Evolutionary conservation across 164 flowering plant species (phyloP), one percentile per base, ranked within the genome.

Genomic region (Vitis rotundifolia): DNA sequence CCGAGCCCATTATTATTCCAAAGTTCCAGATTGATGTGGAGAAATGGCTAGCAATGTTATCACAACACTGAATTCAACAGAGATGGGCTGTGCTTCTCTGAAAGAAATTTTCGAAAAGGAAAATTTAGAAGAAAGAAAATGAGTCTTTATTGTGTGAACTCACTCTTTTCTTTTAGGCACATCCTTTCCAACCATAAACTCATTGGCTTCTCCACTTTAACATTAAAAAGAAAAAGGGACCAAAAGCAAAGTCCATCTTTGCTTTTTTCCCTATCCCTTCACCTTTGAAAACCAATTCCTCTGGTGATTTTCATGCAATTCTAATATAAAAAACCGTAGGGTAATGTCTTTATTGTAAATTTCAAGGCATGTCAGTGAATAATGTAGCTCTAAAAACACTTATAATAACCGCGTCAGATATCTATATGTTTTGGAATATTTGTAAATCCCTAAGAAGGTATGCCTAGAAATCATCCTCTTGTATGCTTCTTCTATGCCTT

Each of bases 381-480:
- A 49, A 68, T 73, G 68, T 19, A 59, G 64, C 63, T 59, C 53
- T 61, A 64, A 53, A 49, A 47, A 53, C 50, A 44, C 64, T 47
- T 68, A 37, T 56, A 68, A 66, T 44, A 22, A 48, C 50, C 15
- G 19, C 12, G 59, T 61, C 22, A 68, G 63, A 79, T 79, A 77
- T 83, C 71, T 76, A 37, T 37, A 37, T 37, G 72, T 65, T 22
- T 70, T 71, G 78, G 80, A 80, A 82, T 81, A 77, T 80, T 78
- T 81, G 81, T 73, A 77, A 84, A 85, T 87, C 84, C 86, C 86
- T 68, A 82, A 74, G 82, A 79, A 83, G 81, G 66, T 77, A 37
- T 69, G 73, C 73, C 77, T 73, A 56, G 73, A 69, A 73, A 72
- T 53, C 52, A 61, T 64, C 61, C 71, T 59, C 68, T 78, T 69